These are phyloP conservation scores for Debaryomycetaceae sp. DNA, from an alignment of 1,139 yeast genomes.

Conservation along the genomic window DNA sequence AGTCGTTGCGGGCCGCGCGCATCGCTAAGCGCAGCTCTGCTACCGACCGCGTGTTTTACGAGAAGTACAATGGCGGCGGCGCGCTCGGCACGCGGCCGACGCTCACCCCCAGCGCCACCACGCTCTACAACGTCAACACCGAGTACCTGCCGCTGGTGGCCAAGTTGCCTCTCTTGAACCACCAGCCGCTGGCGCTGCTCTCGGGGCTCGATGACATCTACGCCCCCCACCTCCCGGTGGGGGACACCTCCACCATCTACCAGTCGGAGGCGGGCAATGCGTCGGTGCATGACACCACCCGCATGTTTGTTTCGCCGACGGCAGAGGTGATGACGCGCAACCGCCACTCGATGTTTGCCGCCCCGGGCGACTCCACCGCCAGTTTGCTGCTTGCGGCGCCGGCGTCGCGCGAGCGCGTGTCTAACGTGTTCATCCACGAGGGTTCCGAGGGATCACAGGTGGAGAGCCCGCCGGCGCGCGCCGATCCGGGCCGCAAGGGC, in stretches of 20 bases:
- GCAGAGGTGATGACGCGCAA: slow-evolving; percentile 62
- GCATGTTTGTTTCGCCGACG: slow-evolving; percentile 74
- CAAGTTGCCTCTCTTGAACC: slow-evolving; percentile 35
- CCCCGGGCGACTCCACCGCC: slow-evolving; percentile 21
- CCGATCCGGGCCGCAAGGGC: slow-evolving; percentile 10
- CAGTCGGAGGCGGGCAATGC: slow-evolving; percentile 32
- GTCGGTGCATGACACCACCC: slow-evolving; percentile 40
- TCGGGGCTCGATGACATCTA: too few relatives aligned
- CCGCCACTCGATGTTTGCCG: too few relatives aligned
- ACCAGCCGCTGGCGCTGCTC: slow-evolving; percentile 18
- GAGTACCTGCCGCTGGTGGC: slow-evolving; percentile 25
- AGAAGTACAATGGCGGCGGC: slow-evolving; percentile 21
- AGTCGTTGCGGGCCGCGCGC: slow-evolving; percentile 35
- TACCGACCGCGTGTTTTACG: slow-evolving; percentile 31
- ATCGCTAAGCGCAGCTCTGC: slow-evolving; percentile 33
- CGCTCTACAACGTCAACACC: slow-evolving; percentile 15
- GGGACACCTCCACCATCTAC: slow-evolving; percentile 38
- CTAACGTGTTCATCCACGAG: slow-evolving; percentile 35
- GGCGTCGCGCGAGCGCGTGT: slow-evolving; percentile 23
- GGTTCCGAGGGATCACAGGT: slow-evolving; percentile 25
- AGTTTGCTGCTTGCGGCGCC: slow-evolving; percentile 17
- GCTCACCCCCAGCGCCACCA: slow-evolving; percentile 16
- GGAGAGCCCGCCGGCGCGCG: slow-evolving; percentile 11
- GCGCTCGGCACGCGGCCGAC: slow-evolving; percentile 31
- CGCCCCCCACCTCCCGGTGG: slow-evolving; percentile 16